Evolutionary conservation across 2,329 filamentous ascomycete genomes (phyloP), one percentile per base, ranked within the genome.

Genomic region (Aspergillus fischeri): DNA sequence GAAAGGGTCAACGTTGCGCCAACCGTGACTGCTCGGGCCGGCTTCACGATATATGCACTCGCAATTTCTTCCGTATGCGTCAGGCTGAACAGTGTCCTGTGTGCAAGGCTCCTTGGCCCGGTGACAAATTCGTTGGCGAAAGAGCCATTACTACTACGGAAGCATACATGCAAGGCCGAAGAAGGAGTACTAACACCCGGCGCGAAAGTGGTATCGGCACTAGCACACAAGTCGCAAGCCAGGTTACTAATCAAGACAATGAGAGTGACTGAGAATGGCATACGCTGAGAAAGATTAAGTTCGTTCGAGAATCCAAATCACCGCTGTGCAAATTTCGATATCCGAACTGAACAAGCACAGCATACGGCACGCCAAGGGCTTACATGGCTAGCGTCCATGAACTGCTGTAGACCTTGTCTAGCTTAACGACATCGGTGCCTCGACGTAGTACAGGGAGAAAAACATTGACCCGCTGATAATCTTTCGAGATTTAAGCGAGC

Each of bases 21-120:
- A 82, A 89, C 59, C 75, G 82, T 41, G 81, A 86, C 21, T 97
- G 92, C 71, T 78, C 75, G 29, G 81, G 86, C 10, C 81, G 92
- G 10, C 73, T 96, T 17, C 92, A 97, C 71, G 84, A 92, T 61
- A 85, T 87, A 52, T 97, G 92, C 71, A 81, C 85, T 55, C 82
- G 85, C 11, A 86, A 84, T 28, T 91, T 88, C 71, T 96, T 91
- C 80, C 81, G 88, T 21, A 83, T 85, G 44, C 81, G 84, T 60
- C 75, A 82, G 55, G 80, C 80, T 1, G 82, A 82, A 59, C 81
- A 79, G 45, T 96, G 91, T 67, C 88, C 89, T 0, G 57, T 75
- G 3, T 85, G 83, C 68, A 78, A 80, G 62, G 74, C 70, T 21
- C 68, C 71, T 2, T 85, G 83, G 83, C 76, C 74, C 9, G 78